Evolutionary conservation across 257 asterid species (phyloP), one percentile per base, ranked within the genome.

Genomic region (Penstemon davidsonii): DNA sequence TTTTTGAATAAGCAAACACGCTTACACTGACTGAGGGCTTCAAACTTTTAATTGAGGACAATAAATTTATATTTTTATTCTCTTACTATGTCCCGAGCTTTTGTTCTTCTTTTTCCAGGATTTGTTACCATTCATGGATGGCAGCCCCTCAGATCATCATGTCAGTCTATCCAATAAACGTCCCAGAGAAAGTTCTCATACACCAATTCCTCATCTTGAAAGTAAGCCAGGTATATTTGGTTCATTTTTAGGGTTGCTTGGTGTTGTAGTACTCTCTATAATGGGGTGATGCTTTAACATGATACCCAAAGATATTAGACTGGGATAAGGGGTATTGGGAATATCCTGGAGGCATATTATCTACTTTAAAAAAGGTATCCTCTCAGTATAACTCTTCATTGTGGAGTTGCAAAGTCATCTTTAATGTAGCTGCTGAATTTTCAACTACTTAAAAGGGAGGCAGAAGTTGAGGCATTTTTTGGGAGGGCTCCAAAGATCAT

Each of bases 61-160:
- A 57, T 57, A 6, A 55, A 55, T 39, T 15, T 19, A 15, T 39
- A 41, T 44, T 13, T 57, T 39, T 12, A 8, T 18, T 41, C 49
- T 56, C 56, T 62, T 49, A 19, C 41, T 66, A 37, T 50, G 25
- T 18, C 69, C 73, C 70, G 52, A 67, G 52, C n/a, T 72, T 60
- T 71, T 62, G 40, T 60, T 75, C 52, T 41, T 75, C 50, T 46
- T 78, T 62, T 57, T 84, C 60, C 75, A 94, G 99, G 96, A 94
- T 79, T 96, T 94, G 67, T 42, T 94, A 45, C 90, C 83, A 12
- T 94, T 85, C 80, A 87, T 94, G 96, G 99, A 94, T 72, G 83
- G 85, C 53, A 88, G 85, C 84, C 99, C 99, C 55, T 81, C 96
- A 41, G 96, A 87, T 75, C 83, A 80, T 82, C 94, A 85, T 74